Percentiles rank a stretch among this genome's conserved stretches.
These are phyloP conservation scores for Paramecium pentaurelia DNA, from an alignment of 73 alveolate genomes.

Conservation along the genomic window DNA sequence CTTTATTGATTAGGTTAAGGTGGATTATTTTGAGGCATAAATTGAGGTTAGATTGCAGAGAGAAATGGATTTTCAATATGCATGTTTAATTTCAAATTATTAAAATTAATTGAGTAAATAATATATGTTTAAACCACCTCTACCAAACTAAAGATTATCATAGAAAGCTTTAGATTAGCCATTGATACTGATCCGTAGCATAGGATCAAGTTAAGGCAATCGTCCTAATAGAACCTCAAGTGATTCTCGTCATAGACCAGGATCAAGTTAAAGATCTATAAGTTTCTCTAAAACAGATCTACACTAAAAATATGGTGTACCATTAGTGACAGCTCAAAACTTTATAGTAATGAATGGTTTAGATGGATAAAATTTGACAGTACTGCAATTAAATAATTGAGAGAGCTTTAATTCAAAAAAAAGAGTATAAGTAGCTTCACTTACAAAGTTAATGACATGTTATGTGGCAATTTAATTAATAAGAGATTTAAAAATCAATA, in stretches of 20 bases:
- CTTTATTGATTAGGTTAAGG: conserved; percentile 11
- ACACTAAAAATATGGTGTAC: not conserved
- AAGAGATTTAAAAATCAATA: not conserved
- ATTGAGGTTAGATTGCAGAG: not conserved
- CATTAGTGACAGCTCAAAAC: not conserved
- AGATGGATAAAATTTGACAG: not conserved
- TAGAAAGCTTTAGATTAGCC: not conserved
- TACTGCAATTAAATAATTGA: not conserved
- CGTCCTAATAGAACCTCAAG: not conserved
- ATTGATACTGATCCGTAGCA: not conserved
- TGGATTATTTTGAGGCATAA: not conserved
- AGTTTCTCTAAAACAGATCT: not conserved
- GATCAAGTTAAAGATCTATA: not conserved
- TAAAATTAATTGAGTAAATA: not conserved
- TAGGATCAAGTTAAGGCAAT: not conserved
- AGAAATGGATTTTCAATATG: conserved; percentile 11
- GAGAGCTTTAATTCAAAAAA: not conserved
- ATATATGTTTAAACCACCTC: not conserved
- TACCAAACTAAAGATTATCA: not conserved
- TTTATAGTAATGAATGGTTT: not conserved
- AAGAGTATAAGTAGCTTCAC: conserved; percentile 37
- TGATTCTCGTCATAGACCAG: not conserved
- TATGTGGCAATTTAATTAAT: conserved; percentile 27
- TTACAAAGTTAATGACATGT: conserved; percentile 55
- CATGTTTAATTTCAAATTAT: not conserved